These are phyloP conservation scores for Rhizopogon salebrosus DNA, from an alignment of 768 basidiomycete species.

Conservation along the genomic window DNA sequence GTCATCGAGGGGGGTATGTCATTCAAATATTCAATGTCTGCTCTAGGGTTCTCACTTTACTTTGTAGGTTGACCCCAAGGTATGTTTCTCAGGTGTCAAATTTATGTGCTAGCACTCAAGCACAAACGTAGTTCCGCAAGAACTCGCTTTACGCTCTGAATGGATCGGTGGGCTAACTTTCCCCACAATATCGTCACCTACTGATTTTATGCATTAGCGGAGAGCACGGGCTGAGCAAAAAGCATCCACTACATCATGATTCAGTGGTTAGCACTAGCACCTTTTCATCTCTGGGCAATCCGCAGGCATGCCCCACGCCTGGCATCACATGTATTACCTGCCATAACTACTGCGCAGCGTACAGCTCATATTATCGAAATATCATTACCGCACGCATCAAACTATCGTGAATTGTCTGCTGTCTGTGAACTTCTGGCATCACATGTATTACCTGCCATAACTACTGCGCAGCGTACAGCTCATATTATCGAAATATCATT, in stretches of 20 bases:
- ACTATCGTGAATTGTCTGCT: conserved; percentile 12
- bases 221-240: conserved; percentile 64
- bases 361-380: conserved; percentile 12
- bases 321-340: conserved; percentile 2
- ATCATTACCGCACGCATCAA: conserved; percentile 5
- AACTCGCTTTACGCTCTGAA: conserved; percentile 68
- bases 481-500: conserved; percentile 8
- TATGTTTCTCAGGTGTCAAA: conserved; percentile 23
- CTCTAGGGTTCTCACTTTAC: conserved; percentile 5
- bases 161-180: conserved; percentile 58
- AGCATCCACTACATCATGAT: conserved; percentile 35
- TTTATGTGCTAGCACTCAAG: not conserved
- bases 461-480: conserved; percentile 15
- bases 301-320: not conserved
- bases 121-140: conserved; percentile 69
- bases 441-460: conserved; percentile 7
- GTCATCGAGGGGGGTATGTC: conserved; percentile 88
- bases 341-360: conserved; percentile 14
- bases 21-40: conserved; percentile 4
- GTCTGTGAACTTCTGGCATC: conserved; percentile 9
- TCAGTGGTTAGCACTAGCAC: not conserved
- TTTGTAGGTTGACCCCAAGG: conserved; percentile 75
- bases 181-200: not conserved
- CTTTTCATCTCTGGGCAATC: not conserved
- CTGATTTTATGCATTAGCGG: conserved; percentile 36